Conservation (phyloP, 1,284 basidiomycete species). For the Puccinia brachypodii region DNA sequence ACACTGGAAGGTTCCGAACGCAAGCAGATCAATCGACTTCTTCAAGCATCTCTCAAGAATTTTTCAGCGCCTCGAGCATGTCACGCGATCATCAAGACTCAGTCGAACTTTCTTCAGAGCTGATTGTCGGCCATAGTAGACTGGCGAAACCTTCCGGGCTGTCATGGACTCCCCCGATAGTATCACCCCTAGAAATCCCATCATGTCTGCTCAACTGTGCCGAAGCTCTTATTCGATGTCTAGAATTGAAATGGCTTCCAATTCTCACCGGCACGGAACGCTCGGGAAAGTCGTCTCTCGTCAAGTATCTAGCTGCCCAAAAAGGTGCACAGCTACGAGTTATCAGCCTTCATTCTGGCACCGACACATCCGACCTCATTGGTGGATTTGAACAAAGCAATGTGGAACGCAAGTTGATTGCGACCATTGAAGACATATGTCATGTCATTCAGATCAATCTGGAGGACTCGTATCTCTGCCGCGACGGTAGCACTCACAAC, state of each 20-base stretch:
- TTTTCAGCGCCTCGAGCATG: slow-evolving; percentile 62
- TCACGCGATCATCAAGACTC: slow-evolving; percentile 55
- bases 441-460: slow-evolving; percentile 36
- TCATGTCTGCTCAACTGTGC: slow-evolving; percentile 58
- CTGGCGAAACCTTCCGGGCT: slow-evolving; percentile 1
- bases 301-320: slow-evolving; percentile 71
- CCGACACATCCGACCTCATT: slow-evolving; percentile 89
- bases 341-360: slow-evolving; percentile 78
- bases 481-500: neutral
- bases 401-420: slow-evolving; percentile 50
- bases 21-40: slow-evolving; percentile 68
- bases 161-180: slow-evolving; percentile 9
- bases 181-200: slow-evolving; percentile 21
- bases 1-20: slow-evolving; percentile 83
- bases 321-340: slow-evolving; percentile 71
- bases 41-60: slow-evolving; percentile 65
- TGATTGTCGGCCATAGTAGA: slow-evolving; percentile 39
- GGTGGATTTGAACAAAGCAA: slow-evolving; percentile 89
- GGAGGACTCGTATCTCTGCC: neutral
- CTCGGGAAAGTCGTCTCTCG: slow-evolving; percentile 77
- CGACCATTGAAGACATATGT: slow-evolving; percentile 12
- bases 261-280: slow-evolving; percentile 77
- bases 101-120: slow-evolving; percentile 42
- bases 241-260: slow-evolving; percentile 79
- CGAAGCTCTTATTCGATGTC: slow-evolving; percentile 73